Base-by-base conservation (phyloP, 1,284 basidiomycete genomes). In the Taiwanofungus camphoratus region DNA sequence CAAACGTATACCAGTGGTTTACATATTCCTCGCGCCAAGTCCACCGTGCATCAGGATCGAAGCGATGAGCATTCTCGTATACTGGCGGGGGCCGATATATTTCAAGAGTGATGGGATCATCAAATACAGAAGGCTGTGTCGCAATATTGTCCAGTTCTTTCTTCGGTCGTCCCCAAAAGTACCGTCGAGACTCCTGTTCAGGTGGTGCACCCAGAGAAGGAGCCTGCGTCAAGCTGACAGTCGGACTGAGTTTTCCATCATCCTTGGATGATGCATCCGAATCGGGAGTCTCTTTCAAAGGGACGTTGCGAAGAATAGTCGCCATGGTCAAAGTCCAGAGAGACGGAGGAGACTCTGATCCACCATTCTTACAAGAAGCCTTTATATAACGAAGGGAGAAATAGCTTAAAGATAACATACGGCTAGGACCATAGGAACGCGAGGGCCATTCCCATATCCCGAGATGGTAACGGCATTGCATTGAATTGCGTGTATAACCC, bases 11-110 rank as follows among this genome's bases (percentile, higher is more conserved):
- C n/a, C n/a, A 16, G 31, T 11, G 18, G 48, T 70, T 43, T 40
- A 75, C 76, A 55, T 62, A 67, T 59, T 87, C 83, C 55, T 89
- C 83, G 23, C 73, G 59, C 56, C 71, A 73, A 1, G 82, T 86
- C 85, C 85, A 88, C 4, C 83, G 70, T 21, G 78, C 79, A 11
- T 66, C 59, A 0, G 77, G 74, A 53, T 87, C 78, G 51, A 87
- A 86, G 6, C 79, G 68, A 52, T 84, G 79, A 1, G 68, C 47
- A 52, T 80, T 83, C 59, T 86, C 83, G 49, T 80, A 84, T 2
- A 68, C 56, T 3, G 69, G 61, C 42, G 71, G 75, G 2, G 82
- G 79, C 61, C 71, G 72, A 51, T 80, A 82, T 46, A 71, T 65
- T 34, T 70, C 69, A 2, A 76, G 59, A 0, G 76, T 65, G 34